A percentile compares a stretch with the other conserved stretches of the same genome.
Conservation (phyloP, 1,284 basidiomycete genomes). For the Pyrrhoderma lamaoense region DNA sequence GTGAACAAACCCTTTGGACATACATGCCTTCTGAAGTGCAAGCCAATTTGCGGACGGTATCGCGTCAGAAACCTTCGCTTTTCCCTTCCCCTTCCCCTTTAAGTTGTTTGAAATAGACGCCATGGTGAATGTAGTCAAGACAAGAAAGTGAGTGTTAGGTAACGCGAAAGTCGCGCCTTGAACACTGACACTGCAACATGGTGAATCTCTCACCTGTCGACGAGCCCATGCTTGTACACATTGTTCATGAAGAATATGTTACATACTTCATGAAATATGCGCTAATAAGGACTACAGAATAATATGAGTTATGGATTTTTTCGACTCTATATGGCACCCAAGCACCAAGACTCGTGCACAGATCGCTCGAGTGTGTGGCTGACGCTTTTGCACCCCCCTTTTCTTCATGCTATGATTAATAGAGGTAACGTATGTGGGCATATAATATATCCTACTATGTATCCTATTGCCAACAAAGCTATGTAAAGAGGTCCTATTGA, state of each 20-base stretch:
- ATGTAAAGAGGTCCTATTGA: slow-evolving; percentile 87
- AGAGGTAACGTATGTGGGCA: slow-evolving; percentile 81
- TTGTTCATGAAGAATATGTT: neutral
- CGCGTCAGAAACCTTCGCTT: slow-evolving; percentile 5
- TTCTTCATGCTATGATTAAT: slow-evolving; percentile 5
- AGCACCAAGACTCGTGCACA: slow-evolving; percentile 72
- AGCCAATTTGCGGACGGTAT: slow-evolving; percentile 45
- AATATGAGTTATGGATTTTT: slow-evolving; percentile 13
- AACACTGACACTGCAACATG: neutral
- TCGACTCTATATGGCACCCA: slow-evolving; percentile 17
- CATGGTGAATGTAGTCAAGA: neutral
- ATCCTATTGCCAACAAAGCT: neutral
- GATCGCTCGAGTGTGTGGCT: slow-evolving; percentile 55
- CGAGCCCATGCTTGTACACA: neutral
- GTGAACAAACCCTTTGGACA: slow-evolving; percentile 8
- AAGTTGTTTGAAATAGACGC: too few relatives aligned
- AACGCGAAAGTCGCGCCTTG: slow-evolving; percentile 9
- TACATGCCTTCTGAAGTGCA: slow-evolving; percentile 38
- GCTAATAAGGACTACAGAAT: too few relatives aligned
- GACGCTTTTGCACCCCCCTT: neutral
- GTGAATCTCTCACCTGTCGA: neutral
- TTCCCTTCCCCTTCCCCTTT: slow-evolving; percentile 12
- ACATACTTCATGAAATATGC: too few relatives aligned
- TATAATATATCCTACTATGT: neutral
- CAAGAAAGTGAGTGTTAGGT: neutral